These are phyloP conservation scores for Micractinium sp. DNA, from an alignment of 139 green algal genomes.

Conservation along the genomic window DNA sequence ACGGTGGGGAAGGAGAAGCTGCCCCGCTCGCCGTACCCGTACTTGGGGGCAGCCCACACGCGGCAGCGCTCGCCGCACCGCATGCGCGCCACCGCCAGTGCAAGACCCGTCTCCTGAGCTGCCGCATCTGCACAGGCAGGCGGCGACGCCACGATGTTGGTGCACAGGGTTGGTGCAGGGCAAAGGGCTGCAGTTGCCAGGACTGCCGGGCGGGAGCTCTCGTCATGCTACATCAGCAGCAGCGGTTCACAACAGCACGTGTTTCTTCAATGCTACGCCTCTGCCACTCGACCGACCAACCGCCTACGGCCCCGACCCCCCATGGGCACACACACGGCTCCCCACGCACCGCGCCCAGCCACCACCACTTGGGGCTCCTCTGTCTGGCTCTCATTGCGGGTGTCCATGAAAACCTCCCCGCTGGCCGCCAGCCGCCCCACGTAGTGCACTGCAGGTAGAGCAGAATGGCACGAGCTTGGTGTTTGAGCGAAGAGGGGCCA, in stretches of 20 bases:
- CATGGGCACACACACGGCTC: background rate
- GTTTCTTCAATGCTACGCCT: no score
- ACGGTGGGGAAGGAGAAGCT: constrained; percentile 88
- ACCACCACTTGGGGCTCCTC: constrained; percentile 59
- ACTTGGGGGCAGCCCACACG: constrained; percentile 56
- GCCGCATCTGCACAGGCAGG: constrained; percentile 47
- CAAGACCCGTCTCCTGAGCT: constrained; percentile 60
- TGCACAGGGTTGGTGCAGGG: background rate
- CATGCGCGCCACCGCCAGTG: constrained; percentile 74
- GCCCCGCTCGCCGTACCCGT: constrained; percentile 62
- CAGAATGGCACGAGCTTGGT: background rate
- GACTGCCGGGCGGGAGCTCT: background rate
- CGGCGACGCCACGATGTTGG: background rate
- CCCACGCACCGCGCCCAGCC: constrained; percentile 69
- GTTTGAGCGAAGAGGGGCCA: no score
- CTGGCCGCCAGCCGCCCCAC: constrained; percentile 46
- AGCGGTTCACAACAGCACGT: no score
- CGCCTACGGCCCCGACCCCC: no score
- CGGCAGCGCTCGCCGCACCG: constrained; percentile 57
- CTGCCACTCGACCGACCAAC: no score
- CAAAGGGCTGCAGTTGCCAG: background rate
- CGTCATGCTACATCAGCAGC: background rate
- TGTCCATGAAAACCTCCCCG: constrained; percentile 76
- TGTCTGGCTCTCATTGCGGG: constrained; percentile 44
- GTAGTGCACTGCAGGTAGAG: constrained; percentile 74